These are phyloP conservation scores for Alternaria ventricosa DNA, from an alignment of 2,329 filamentous ascomycete genomes.

Conservation along the genomic window DNA sequence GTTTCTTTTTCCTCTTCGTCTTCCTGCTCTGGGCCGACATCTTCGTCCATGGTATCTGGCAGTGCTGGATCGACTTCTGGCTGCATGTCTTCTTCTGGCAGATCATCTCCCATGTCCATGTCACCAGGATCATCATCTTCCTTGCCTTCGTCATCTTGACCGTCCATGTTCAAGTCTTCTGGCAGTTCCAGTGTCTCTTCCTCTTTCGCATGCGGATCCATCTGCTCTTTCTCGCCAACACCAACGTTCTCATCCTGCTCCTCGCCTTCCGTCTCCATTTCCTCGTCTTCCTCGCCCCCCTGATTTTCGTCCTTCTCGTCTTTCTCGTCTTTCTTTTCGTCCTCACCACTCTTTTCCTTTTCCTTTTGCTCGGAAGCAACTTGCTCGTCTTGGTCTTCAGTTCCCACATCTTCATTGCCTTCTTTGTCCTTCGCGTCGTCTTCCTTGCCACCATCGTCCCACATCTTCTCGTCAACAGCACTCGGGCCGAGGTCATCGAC, in stretches of 20 bases:
- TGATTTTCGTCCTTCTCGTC: slow-evolving; percentile 65
- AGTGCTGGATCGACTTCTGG: slow-evolving; percentile 37
- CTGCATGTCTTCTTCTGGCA: slow-evolving; percentile 42
- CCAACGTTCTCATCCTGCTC: slow-evolving; percentile 67
- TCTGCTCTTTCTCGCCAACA: slow-evolving; percentile 70
- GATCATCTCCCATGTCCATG: slow-evolving; percentile 47
- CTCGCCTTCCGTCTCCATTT: slow-evolving; percentile 62
- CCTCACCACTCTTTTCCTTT: slow-evolving; percentile 59
- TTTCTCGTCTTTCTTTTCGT: slow-evolving; percentile 67
- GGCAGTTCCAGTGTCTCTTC: slow-evolving; percentile 83
- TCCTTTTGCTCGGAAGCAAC: slow-evolving; percentile 57
- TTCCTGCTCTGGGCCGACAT: slow-evolving; percentile 42
- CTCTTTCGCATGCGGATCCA: slow-evolving; percentile 79
- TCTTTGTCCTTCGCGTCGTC: slow-evolving; percentile 84
- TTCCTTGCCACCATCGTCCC: slow-evolving; percentile 84
- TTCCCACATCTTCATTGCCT: slow-evolving; percentile 64
- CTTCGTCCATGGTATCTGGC: slow-evolving; percentile 43
- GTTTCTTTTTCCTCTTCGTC: slow-evolving; percentile 45
- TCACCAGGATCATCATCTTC: slow-evolving; percentile 51
- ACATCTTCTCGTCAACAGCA: slow-evolving; percentile 97
- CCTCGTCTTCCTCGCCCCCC: slow-evolving; percentile 64
- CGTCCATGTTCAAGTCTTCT: slow-evolving; percentile 85
- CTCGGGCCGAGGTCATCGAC: slow-evolving; percentile 90
- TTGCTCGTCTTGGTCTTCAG: slow-evolving; percentile 56
- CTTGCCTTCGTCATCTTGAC: slow-evolving; percentile 65